Evolutionary conservation across 2,329 filamentous ascomycete genomes (phyloP), one percentile per base, ranked within the genome.

Genomic region (Ophiostoma piceae): DNA sequence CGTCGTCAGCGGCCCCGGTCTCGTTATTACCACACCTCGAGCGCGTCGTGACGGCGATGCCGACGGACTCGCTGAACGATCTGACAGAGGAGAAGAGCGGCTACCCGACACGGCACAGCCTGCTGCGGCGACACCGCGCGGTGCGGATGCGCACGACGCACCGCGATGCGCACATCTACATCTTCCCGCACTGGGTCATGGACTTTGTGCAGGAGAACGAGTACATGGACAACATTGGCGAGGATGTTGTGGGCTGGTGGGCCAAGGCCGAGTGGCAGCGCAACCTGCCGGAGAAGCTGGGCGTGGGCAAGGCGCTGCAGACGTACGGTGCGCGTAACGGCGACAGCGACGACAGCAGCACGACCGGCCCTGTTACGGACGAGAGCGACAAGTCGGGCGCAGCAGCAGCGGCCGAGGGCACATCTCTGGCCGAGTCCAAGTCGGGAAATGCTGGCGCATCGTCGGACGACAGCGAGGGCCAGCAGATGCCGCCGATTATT

Each of bases 231-330:
- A 96, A 90, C 70, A 88, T 99, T 66, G 91, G 91, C 41, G 94
- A 98, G 78, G 94, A 98, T 76, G 88, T 97, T 6, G 83, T 98
- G 19, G 93, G 94, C 7, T 97, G 92, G 91, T 97, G 94, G 93
- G 92, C 94, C 43, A 98, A 98, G 78, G 88, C 94, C 0, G 88
- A 89, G 69, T 99, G 95, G 95, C 94, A 98, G 78, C 83, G 86
- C 2, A 91, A 92, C 0, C 82, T 97, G 2, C 87, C 86, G 0
- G 87, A 90, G 68, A 97, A 96, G 79, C 84, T 98, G 8, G 86
- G 88, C 1, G 81, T 97, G 68, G 82, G 86, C 67, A 83, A 89
- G 64, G 85, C 94, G 3, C 83, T 95, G 51, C 64, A 72, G 70
- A 39, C 39, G 22, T 73, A 73, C 66, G 66, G 66, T 8, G 57